These are phyloP conservation scores for Lunularia cruciata DNA, from an alignment of 225 moss, liverwort and hornwort species.

Conservation along the genomic window DNA sequence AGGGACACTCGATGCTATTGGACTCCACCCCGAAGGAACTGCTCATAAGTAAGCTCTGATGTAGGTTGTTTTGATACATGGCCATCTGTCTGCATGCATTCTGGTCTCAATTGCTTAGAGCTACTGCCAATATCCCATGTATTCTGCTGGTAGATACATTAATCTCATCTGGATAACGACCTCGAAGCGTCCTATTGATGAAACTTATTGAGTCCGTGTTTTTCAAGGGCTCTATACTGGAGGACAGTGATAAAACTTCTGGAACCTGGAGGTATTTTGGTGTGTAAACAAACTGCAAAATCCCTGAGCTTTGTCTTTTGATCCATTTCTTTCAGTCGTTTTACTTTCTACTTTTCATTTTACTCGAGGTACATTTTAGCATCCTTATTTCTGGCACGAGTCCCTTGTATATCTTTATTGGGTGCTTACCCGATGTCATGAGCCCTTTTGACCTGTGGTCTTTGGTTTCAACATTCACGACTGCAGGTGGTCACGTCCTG, in stretches of 20 bases:
- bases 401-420: too few relatives aligned
- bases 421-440: too few relatives aligned
- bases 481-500: constrained; percentile 78
- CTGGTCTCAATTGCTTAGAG: not conserved
- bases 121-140: not conserved
- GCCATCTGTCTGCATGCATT: not conserved
- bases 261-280: constrained; percentile 50
- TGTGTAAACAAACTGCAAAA: constrained; percentile 19
- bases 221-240: constrained; percentile 44
- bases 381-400: too few relatives aligned
- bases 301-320: too few relatives aligned
- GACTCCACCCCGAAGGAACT: constrained; percentile 88
- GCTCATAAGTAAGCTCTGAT: constrained; percentile 54
- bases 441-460: too few relatives aligned
- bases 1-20: constrained; percentile 96
- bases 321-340: too few relatives aligned
- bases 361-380: too few relatives aligned
- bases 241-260: constrained; percentile 39
- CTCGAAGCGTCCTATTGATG: not conserved
- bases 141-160: too few relatives aligned
- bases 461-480: not conserved
- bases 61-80: not conserved
- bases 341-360: too few relatives aligned
- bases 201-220: not conserved
- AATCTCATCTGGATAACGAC: not conserved